These are phyloP conservation scores for Euphorbia pulcherrima DNA, from an alignment of 345 rosid genomes.

Conservation along the genomic window DNA sequence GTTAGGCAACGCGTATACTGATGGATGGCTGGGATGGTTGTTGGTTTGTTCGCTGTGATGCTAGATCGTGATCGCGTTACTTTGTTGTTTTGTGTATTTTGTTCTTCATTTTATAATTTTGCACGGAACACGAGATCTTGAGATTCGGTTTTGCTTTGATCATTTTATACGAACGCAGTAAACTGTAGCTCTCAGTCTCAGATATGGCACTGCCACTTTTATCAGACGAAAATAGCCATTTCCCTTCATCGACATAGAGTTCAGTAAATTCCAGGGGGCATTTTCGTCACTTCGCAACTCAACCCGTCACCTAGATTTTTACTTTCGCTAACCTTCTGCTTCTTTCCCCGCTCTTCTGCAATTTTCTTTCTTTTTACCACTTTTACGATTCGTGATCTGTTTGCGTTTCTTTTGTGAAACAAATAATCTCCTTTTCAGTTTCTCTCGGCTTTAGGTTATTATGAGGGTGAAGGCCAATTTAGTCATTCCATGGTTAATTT, in stretches of 20 bases:
- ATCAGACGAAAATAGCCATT: slow-evolving; percentile 12
- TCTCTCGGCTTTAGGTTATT: background rate
- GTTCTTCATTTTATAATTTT: background rate
- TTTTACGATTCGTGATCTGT: background rate
- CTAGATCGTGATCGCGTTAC: background rate
- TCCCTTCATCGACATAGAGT: background rate
- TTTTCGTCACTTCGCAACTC: slow-evolving; percentile 11
- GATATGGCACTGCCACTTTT: background rate
- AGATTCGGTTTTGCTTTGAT: slow-evolving; percentile 19
- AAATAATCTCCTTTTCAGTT: background rate
- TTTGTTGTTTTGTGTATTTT: background rate
- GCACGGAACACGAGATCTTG: slow-evolving; percentile 27
- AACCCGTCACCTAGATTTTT: slow-evolving; percentile 6
- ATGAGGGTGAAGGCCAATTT: slow-evolving; percentile 1
- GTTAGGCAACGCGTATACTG: background rate
- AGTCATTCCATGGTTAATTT: background rate
- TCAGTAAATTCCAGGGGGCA: background rate
- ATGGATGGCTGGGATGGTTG: slow-evolving; percentile 20
- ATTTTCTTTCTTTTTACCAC: background rate
- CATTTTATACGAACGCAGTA: background rate
- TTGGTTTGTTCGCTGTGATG: background rate
- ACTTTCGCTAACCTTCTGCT: background rate
- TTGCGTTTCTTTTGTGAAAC: background rate
- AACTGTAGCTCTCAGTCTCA: slow-evolving; percentile 15
- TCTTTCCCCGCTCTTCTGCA: background rate